Evolutionary conservation across 2,329 filamentous ascomycete genomes (phyloP).

Genomic region (Epichloe elymi): DNA sequence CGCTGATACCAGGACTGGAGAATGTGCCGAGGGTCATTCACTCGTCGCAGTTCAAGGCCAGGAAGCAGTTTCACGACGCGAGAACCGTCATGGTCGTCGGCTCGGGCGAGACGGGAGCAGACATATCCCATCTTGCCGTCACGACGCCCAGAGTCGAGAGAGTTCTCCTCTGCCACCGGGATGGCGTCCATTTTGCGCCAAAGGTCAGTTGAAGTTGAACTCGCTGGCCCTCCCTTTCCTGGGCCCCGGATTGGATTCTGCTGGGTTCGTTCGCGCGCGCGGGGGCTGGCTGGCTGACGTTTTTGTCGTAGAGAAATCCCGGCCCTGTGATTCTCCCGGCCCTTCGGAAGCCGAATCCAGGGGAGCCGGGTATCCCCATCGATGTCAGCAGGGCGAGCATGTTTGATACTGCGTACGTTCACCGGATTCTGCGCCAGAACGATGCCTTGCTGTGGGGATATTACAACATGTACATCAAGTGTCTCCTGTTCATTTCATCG

Average conservation of each 20-base stretch:
- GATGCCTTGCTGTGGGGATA: slow-evolving; percentile 25
- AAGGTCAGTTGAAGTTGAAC: slow-evolving; percentile 16
- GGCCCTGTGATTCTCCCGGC: slow-evolving; percentile 10
- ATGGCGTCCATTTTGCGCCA: slow-evolving; percentile 27
- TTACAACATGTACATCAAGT: slow-evolving; percentile 27
- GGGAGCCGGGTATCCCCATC: slow-evolving; percentile 23
- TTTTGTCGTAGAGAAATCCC: slow-evolving; percentile 6
- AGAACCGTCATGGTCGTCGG: slow-evolving; percentile 29
- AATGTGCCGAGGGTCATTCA: slow-evolving; percentile 25
- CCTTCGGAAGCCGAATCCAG: slow-evolving; percentile 6
- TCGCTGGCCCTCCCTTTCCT: too few species aligned
- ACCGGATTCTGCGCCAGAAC: slow-evolving; percentile 23
- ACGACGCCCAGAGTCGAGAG: slow-evolving; percentile 23
- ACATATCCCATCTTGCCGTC: slow-evolving; percentile 28
- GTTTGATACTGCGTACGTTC: slow-evolving; percentile 33
- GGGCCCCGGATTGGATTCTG: too few species aligned
- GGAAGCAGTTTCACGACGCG: slow-evolving; percentile 23
- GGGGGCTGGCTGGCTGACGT: too few species aligned
- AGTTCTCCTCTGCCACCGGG: slow-evolving; percentile 28
- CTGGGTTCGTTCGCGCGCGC: background rate
- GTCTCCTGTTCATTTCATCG: slow-evolving; percentile 17
- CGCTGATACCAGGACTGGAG: slow-evolving; percentile 23
- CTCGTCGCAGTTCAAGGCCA: slow-evolving; percentile 28
- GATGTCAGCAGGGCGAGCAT: slow-evolving; percentile 29
- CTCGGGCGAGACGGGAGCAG: slow-evolving; percentile 30